Percentiles rank a stretch among this genome's conserved stretches.
These are phyloP conservation scores for Salvia splendens DNA, from an alignment of 257 asterid genomes.

Conservation along the genomic window DNA sequence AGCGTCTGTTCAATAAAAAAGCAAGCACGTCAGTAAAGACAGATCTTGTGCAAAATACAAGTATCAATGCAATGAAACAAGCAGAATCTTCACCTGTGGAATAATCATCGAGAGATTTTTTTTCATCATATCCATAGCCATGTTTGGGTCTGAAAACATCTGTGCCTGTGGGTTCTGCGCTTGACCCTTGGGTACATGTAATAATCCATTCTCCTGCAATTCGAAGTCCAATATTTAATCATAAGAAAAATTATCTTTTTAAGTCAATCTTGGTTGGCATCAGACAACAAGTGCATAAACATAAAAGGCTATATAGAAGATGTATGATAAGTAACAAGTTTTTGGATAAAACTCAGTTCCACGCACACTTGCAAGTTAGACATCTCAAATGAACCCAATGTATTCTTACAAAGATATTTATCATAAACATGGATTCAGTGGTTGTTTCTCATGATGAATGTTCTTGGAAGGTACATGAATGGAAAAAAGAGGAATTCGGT, in stretches of 20 bases:
- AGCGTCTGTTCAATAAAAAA: conserved; percentile 63
- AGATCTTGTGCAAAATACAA: conserved; percentile 11
- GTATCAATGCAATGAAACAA: conserved; percentile 10
- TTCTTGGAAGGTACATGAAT: conserved; percentile 7
- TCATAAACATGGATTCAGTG: background rate
- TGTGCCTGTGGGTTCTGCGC: conserved; percentile 90
- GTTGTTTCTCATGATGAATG: background rate
- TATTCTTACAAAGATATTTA: background rate
- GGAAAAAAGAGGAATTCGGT: too few species aligned
- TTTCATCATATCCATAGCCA: conserved; percentile 99
- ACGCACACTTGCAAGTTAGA: conserved; percentile 3
- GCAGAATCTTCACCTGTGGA: conserved; percentile 67
- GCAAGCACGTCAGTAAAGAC: conserved; percentile 27
- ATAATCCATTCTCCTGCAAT: conserved; percentile 83
- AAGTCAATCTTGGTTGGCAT: conserved; percentile 4
- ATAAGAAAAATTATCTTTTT: background rate
- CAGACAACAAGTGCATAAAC: background rate
- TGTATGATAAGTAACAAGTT: background rate
- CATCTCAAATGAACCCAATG: background rate
- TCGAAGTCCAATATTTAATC: conserved; percentile 26
- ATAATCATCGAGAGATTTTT: conserved; percentile 94
- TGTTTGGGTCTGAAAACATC: conserved; percentile 97
- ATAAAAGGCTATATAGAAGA: background rate
- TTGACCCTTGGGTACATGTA: conserved; percentile 88
- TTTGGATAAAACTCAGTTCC: background rate